Evolutionary conservation across 2,329 filamentous ascomycete species (phyloP), one percentile per base, ranked within the genome.

Genomic region (Penicillium glabrum): DNA sequence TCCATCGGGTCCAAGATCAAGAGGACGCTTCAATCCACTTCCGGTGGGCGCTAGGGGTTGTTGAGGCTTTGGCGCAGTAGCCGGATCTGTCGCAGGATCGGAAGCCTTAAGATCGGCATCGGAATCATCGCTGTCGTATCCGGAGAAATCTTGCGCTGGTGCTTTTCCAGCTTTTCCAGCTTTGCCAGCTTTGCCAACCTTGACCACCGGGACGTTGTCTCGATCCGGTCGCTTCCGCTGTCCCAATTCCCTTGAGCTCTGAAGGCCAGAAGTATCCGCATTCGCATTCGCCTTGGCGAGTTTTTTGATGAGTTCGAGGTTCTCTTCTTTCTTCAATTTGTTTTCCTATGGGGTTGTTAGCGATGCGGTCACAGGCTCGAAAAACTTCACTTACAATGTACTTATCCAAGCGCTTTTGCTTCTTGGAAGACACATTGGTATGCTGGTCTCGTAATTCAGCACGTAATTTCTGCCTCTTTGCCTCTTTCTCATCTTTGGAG

Each of bases 301-400:
- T 71, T 95, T 93, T 70, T 90, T 89, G 66, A 98, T 82, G 29
- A 99, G 79, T 55, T 87, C 89, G 27, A 90, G 82, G 68, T 91
- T 96, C 74, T 98, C 93, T 70, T 99, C 95, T 74, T 96, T 97
- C 74, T 88, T 90, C 46, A 99, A 80, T 81, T 99, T 99, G 57
- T 84, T 95, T 68, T 98, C 93, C 82, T 84, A 66, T 29, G 43
- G 43, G 19, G 21, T n/a, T 41, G 58, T 69, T 58, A 72, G 61
- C 31, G 37, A 47, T 7, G 29, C 24, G n/a, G 5, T 21, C 24
- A 19, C 31, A 39, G 13, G n/a, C 10, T 14, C 14, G 24, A 39
- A 23, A 5, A 31, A 5, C 39, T 41, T 7, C 54, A 72, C 78
- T 33, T 71, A 83, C 82, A 72, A 89, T 86, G 63, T 89, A 89